Conservation (phyloP, 1,284 basidiomycete genomes). For the Cutaneotrichosporon sp. region DNA sequence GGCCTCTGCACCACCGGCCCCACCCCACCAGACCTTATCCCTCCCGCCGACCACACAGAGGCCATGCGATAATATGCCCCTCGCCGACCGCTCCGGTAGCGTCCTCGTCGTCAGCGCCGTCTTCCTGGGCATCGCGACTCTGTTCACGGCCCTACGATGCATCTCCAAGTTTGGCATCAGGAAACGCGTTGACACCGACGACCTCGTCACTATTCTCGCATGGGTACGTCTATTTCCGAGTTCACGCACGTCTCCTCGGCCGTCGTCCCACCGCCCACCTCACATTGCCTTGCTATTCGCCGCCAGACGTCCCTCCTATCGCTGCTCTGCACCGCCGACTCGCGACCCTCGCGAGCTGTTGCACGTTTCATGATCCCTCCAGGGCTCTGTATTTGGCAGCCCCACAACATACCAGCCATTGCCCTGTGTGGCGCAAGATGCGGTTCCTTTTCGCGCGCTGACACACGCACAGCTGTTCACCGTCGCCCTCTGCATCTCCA, state of each 20-base stretch:
- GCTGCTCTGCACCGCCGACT: neutral
- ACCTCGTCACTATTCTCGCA: constrained; percentile 44
- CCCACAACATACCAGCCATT: neutral
- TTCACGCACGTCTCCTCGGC: too few species aligned
- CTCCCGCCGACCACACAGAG: neutral
- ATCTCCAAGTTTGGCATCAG: constrained; percentile 49
- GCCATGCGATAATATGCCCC: constrained; percentile 10
- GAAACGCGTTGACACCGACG: constrained; percentile 41
- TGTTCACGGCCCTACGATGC: constrained; percentile 41
- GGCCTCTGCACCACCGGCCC: neutral
- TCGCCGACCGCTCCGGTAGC: constrained; percentile 29
- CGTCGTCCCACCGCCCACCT: neutral
- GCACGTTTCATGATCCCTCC: constrained; percentile 2
- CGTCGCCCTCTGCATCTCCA: constrained; percentile 31
- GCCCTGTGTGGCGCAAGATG: neutral
- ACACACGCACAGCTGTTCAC: constrained; percentile 37
- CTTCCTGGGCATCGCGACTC: constrained; percentile 41
- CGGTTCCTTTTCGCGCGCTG: constrained; percentile 1
- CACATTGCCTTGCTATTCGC: neutral
- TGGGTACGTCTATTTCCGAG: constrained; percentile 42
- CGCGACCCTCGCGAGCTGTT: neutral
- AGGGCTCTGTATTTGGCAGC: neutral
- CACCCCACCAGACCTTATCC: neutral
- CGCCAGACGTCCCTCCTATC: neutral
- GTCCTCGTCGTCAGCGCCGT: constrained; percentile 45